A percentile compares a stretch with the other conserved stretches of the same genome.
Evolutionary conservation across 2,329 filamentous ascomycete genomes (phyloP).

Genomic region (Passalora sequoiae): DNA sequence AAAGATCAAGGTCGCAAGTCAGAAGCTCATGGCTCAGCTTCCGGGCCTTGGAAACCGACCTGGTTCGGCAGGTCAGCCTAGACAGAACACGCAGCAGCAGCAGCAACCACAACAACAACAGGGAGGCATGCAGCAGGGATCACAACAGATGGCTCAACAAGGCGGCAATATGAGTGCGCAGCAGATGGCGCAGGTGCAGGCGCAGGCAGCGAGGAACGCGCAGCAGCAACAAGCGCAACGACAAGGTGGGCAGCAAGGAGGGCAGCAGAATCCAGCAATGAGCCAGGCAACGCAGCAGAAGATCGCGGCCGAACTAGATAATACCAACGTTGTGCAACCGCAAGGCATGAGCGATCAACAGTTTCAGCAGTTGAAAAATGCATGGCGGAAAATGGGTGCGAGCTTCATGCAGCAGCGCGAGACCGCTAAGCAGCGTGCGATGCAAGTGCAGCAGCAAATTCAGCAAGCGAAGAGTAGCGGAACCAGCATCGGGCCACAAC

Average conservation of each 20-base stretch:
- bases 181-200: conserved; percentile 11
- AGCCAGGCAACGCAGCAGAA: conserved; percentile 11
- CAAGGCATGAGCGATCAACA: conserved; percentile 10
- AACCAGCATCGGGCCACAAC: conserved; percentile 10
- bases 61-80: conserved; percentile 18
- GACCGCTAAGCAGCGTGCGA: conserved; percentile 11
- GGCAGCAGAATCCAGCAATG: conserved; percentile 5
- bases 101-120: not conserved
- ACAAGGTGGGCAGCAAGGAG: conserved; percentile 15
- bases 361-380: conserved; percentile 13
- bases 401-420: conserved; percentile 14
- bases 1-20: conserved; percentile 45
- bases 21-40: conserved; percentile 39
- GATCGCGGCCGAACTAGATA: conserved; percentile 14
- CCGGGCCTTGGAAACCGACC: conserved; percentile 17
- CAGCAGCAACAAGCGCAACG: conserved; percentile 13
- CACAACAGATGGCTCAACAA: conserved; percentile 17
- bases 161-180: conserved; percentile 18
- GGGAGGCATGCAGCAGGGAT: conserved; percentile 12
- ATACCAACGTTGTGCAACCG: conserved; percentile 16
- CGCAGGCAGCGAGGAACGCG: conserved; percentile 13
- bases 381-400: conserved; percentile 5
- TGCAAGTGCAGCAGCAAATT: conserved; percentile 9
- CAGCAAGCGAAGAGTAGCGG: conserved; percentile 12
- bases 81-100: conserved; percentile 12